phyloP scores from a whole-genome alignment of 768 basidiomycete species.

The Suillus occidentalis region DNA sequence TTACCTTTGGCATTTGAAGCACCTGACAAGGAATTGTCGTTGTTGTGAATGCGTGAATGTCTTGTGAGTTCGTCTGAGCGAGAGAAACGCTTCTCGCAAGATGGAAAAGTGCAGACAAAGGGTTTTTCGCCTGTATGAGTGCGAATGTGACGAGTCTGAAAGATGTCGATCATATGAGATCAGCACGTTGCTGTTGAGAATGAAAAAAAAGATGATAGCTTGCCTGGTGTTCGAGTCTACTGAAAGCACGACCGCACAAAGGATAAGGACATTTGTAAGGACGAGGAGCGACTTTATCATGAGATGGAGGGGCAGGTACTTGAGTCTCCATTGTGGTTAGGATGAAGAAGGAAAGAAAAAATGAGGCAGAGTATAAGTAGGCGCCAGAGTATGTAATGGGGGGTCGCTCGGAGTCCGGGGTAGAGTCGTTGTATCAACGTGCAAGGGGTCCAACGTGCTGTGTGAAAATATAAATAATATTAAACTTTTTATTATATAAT shows the following conservation, averaged over 20 bases:
- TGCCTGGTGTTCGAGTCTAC: conserved; percentile 94
- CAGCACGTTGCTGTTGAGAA: conserved; percentile 13
- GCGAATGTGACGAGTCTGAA: conserved; percentile 93
- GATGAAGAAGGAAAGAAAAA: conserved; percentile 11
- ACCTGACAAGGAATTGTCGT: conserved; percentile 40
- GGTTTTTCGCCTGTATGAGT: conserved; percentile 99
- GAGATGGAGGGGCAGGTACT: conserved; percentile 10
- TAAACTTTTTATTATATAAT: no score
- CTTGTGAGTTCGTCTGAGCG: conserved; percentile 98
- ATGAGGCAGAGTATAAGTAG: conserved; percentile 14
- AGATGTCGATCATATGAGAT: conserved; percentile 16
- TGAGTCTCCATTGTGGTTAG: conserved; percentile 25
- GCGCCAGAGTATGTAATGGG: conserved; percentile 6
- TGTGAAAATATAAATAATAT: no score
- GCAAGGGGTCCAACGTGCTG: not conserved
- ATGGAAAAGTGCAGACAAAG: conserved; percentile 85
- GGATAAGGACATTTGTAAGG: conserved; percentile 97
- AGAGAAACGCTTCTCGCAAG: conserved; percentile 98
- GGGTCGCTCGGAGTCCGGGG: conserved; percentile 3
- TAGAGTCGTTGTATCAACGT: not conserved
- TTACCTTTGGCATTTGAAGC: conserved; percentile 23
- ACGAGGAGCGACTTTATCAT: conserved; percentile 50
- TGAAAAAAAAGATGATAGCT: conserved; percentile 21
- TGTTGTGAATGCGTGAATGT: conserved; percentile 90
- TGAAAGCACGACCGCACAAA: conserved; percentile 93